A percentile compares a stretch with the other conserved stretches of the same genome.
These are phyloP conservation scores for Amaranthus tricolor DNA, from an alignment of 179 eudicot genomes.

Conservation along the genomic window DNA sequence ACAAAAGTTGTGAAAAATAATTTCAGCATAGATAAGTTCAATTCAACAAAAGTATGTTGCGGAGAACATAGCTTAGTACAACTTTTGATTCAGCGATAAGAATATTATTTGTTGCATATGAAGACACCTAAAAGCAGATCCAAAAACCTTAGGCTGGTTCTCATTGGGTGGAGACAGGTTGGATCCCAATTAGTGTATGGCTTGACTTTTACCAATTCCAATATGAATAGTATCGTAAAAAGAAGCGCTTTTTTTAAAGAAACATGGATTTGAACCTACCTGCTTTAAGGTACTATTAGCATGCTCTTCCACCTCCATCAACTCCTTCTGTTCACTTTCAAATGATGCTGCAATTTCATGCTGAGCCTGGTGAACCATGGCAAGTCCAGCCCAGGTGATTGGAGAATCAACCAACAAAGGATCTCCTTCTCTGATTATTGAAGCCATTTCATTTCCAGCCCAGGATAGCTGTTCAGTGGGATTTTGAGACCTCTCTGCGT, in stretches of 20 bases:
- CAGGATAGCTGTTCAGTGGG: conserved; percentile 80
- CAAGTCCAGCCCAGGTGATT: conserved; percentile 94
- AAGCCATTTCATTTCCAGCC: conserved; percentile 99
- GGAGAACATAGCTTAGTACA: neutral
- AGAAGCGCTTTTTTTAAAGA: neutral
- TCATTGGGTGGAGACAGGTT: neutral
- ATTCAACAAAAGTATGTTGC: too few relatives aligned
- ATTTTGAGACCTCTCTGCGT: conserved; percentile 88
- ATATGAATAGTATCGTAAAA: neutral
- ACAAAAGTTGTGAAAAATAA: too few relatives aligned
- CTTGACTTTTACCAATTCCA: neutral
- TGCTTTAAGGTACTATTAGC: conserved; percentile 75
- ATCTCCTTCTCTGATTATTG: conserved; percentile 86
- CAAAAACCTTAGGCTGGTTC: neutral
- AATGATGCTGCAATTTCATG: conserved; percentile 90
- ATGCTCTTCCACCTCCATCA: conserved; percentile 70
- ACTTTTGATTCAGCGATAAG: neutral
- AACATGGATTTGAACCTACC: conserved; percentile 34
- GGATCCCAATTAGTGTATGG: neutral
- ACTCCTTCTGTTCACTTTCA: conserved; percentile 64
- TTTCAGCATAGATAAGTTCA: too few relatives aligned
- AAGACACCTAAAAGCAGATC: neutral
- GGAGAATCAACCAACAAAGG: conserved; percentile 62
- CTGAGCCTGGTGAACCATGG: conserved; percentile 89
- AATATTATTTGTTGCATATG: neutral